phyloP scores from a whole-genome alignment of 139 green algal species.

The Dunaliella sp. region DNA sequence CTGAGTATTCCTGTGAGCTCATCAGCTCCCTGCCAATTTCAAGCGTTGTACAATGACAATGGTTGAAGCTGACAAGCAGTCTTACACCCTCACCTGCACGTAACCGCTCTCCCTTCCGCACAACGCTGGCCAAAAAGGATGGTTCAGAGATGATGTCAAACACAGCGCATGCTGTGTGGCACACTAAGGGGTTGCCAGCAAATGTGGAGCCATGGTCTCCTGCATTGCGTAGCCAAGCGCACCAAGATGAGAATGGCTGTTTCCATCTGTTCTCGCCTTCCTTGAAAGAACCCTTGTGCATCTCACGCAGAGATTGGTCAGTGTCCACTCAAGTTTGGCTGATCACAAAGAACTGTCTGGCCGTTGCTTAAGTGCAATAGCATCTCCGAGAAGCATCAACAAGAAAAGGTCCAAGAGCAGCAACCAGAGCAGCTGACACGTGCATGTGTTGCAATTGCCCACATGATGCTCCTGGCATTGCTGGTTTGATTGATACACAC shows the following conservation, averaged over 20 bases:
- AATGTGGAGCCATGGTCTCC: conserved; percentile 98
- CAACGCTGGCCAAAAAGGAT: conserved; percentile 81
- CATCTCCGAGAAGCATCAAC: too few species aligned
- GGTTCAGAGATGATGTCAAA: conserved; percentile 82
- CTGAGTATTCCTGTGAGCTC: too few species aligned
- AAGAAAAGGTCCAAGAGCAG: too few species aligned
- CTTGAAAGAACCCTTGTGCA: too few species aligned
- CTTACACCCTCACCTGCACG: conserved; percentile 42
- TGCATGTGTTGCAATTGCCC: neutral
- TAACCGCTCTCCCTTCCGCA: conserved; percentile 79
- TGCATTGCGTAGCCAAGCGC: conserved; percentile 11
- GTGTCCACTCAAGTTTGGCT: too few species aligned
- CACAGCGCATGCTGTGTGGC: conserved; percentile 65
- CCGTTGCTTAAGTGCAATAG: too few species aligned
- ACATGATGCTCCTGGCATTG: neutral
- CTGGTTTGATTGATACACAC: neutral
- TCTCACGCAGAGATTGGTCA: too few species aligned
- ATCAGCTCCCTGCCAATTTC: too few species aligned
- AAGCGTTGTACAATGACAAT: neutral
- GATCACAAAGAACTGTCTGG: too few species aligned
- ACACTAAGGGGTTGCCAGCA: conserved; percentile 95
- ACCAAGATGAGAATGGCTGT: too few species aligned
- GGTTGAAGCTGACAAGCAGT: neutral
- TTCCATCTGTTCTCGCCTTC: too few species aligned
- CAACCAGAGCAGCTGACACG: neutral